Evolutionary conservation across 1,139 yeast genomes (phyloP).

Genomic region (Insectozyma bohioensis): DNA sequence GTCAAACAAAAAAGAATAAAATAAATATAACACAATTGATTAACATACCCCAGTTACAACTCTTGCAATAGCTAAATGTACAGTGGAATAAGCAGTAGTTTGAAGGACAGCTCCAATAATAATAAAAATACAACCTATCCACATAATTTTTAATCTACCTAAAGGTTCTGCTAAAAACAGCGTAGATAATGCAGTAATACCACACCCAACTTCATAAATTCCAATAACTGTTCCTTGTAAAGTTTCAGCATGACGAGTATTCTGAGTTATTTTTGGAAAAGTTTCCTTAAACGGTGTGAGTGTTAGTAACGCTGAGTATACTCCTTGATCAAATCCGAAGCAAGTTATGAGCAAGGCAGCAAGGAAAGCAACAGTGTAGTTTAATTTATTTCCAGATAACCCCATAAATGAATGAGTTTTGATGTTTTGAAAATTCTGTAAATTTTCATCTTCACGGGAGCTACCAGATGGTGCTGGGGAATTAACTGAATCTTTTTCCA

Average conservation of each 20-base stretch:
- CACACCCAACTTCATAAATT: conserved; percentile 40
- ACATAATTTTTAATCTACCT: conserved; percentile 34
- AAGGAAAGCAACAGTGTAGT: conserved; percentile 26
- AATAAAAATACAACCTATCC: conserved; percentile 32
- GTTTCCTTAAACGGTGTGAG: conserved; percentile 35
- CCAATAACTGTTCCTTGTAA: conserved; percentile 37
- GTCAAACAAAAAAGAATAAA: not conserved
- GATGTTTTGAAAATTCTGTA: too few relatives aligned
- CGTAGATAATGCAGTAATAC: conserved; percentile 33
- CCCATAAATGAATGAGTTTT: conserved; percentile 23
- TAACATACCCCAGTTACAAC: conserved; percentile 35
- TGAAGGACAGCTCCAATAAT: conserved; percentile 38
- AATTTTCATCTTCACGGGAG: too few relatives aligned
- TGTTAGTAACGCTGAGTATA: conserved; percentile 47
- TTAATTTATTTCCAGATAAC: conserved; percentile 25
- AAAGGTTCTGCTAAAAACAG: conserved; percentile 34
- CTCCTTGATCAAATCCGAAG: conserved; percentile 54
- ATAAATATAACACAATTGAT: conserved; percentile 1
- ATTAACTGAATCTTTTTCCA: too few relatives aligned
- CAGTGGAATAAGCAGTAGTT: conserved; percentile 30
- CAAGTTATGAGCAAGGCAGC: conserved; percentile 32
- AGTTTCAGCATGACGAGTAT: conserved; percentile 15
- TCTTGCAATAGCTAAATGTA: conserved; percentile 41
- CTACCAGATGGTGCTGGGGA: too few relatives aligned
- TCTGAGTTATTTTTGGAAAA: conserved; percentile 33